Base-by-base conservation (phyloP, 1,284 basidiomycete species). In the Tausonia pullulans region DNA sequence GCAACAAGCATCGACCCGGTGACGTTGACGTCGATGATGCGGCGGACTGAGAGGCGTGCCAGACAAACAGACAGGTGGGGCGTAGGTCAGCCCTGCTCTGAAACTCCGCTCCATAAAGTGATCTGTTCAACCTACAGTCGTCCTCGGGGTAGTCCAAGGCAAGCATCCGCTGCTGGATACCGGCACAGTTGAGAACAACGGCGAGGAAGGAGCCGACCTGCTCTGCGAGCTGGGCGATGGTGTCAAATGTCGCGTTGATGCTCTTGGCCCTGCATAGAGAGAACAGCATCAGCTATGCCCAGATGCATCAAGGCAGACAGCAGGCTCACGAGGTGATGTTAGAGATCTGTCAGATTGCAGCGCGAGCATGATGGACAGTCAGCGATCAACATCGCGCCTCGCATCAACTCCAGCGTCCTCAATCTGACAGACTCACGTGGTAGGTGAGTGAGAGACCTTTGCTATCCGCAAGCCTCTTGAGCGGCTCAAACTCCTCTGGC, bases 1-100 rank as follows among this genome's bases (percentile, higher is more conserved):
- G 87, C 87, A 7, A 87, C 87, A 71, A 84, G 85, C 68, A 90
- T 76, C 44, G 87, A 87, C 2, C 88, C 89, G 63, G 82, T 84
- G 53, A 84, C 81, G 76, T 92, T 91, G 64, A 92, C 83, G 64
- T 82, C 81, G 71, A 87, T 75, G 27, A 27, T 27, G 27, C 27
- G 27, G 27, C 27, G 27, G 27, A 27, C 27, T 27, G 27, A 27
- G 27, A 27, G 2, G 27, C 27, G 27, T 27, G 27, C 27, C 27
- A 27, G 27, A 27, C 2, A 27, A 27, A 27, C 27, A 27, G 27
- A 27, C 27, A 27, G 27, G 27, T 27, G 27, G 27, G 27, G 1
- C 27, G 27, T 27, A 27, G 27, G 27, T 27, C 27, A 27, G 27
- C 27, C 27, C 27, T 27, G 27, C 27, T 27, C 27, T 27, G 27